Percentiles rank a stretch among this genome's conserved stretches.
Evolutionary conservation across 1,284 basidiomycete genomes (phyloP).

Genomic region (Leccinum griseonigrum): DNA sequence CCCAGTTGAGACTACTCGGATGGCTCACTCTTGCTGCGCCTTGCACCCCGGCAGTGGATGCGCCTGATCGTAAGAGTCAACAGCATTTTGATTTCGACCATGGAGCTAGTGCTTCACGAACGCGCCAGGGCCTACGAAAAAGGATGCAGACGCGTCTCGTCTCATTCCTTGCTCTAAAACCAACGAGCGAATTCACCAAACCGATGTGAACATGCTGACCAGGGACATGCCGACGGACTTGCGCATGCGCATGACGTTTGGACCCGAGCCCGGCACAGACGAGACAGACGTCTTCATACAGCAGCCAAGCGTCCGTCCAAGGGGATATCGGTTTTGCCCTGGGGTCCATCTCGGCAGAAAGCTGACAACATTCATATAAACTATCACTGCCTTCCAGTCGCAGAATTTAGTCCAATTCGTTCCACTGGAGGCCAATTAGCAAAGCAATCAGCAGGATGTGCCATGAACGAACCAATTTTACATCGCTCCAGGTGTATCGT

Average conservation of each 20-base stretch:
- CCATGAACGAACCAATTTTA: constrained; percentile 54
- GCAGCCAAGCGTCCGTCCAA: constrained; percentile 73
- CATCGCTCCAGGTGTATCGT: constrained; percentile 77
- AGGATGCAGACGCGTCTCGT: neutral
- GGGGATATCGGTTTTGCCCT: constrained; percentile 42
- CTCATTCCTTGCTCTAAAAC: neutral
- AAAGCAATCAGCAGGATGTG: neutral
- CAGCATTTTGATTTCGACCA: neutral
- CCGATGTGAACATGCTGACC: too few relatives aligned
- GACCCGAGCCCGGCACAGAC: constrained; percentile 58
- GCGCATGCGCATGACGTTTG: constrained; percentile 18
- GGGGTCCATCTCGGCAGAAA: constrained; percentile 27
- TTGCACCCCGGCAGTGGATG: neutral
- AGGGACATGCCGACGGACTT: too few relatives aligned
- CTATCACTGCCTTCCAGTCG: constrained; percentile 44
- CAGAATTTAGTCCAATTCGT: constrained; percentile 66
- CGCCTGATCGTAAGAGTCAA: neutral
- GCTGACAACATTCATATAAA: constrained; percentile 37
- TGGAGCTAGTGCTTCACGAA: neutral
- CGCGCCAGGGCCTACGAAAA: neutral
- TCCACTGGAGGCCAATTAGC: constrained; percentile 49
- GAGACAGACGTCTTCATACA: constrained; percentile 80
- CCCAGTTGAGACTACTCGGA: neutral
- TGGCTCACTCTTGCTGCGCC: neutral
- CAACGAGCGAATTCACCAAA: neutral